These are phyloP conservation scores for Russula sp. DNA, from an alignment of 768 basidiomycete species.

Conservation along the genomic window DNA sequence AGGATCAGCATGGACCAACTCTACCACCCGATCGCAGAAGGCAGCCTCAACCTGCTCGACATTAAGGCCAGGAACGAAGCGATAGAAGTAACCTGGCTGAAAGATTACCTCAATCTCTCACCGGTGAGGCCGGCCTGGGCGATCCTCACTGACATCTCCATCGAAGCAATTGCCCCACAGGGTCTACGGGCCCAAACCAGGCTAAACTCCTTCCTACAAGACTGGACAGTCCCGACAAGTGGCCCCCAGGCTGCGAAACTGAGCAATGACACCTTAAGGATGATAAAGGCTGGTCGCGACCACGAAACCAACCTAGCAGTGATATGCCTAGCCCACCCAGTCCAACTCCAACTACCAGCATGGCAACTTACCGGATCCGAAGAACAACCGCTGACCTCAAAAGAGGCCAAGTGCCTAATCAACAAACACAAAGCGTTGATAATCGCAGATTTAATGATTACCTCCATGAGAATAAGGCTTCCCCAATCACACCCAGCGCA, in stretches of 20 bases:
- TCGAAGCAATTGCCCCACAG: too few species aligned
- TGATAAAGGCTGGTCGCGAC: too few species aligned
- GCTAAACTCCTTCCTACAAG: too few species aligned
- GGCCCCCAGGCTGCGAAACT: too few species aligned
- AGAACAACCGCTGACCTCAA: fast-evolving
- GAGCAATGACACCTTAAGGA: too few species aligned
- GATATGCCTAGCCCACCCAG: not conserved
- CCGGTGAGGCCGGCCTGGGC: conserved; percentile 16
- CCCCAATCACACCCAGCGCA: too few species aligned
- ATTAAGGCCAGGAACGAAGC: not conserved
- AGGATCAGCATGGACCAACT: too few species aligned
- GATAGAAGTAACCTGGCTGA: not conserved
- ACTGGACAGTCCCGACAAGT: too few species aligned
- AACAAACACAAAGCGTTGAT: not conserved
- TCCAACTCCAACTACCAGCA: not conserved
- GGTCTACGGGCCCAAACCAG: too few species aligned
- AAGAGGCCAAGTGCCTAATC: not conserved
- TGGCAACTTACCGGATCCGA: too few species aligned
- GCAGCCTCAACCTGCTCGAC: not conserved
- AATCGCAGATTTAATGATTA: not conserved
- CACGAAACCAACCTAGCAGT: too few species aligned
- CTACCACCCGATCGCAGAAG: not conserved
- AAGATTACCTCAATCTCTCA: not conserved
- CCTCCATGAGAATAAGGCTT: not conserved
- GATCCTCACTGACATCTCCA: not conserved